These are phyloP conservation scores for Hippophae tibetana DNA, from an alignment of 306 rosid species.

Conservation along the genomic window DNA sequence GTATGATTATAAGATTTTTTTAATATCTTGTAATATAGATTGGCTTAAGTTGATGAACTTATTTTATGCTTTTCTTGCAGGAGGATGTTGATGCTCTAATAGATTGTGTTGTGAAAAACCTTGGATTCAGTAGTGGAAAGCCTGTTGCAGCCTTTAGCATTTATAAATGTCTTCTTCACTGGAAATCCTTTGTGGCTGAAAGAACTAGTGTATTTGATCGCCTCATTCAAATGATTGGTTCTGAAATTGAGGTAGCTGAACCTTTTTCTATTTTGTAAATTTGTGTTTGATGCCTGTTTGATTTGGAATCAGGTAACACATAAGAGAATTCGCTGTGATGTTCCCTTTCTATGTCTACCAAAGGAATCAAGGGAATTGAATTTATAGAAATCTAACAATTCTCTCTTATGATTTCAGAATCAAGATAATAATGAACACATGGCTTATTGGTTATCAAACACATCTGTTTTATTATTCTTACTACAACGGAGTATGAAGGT, in stretches of 20 bases:
- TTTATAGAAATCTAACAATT: neutral
- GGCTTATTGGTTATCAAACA: conserved; percentile 96
- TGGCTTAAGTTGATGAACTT: too few species aligned
- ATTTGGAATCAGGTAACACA: neutral
- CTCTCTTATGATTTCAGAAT: conserved; percentile 46
- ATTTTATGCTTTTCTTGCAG: conserved; percentile 32
- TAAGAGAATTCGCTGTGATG: neutral
- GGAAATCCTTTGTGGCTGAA: conserved; percentile 99
- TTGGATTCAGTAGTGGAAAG: conserved; percentile 85
- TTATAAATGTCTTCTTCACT: conserved; percentile 92
- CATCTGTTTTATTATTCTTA: conserved; percentile 79
- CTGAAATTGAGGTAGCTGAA: conserved; percentile 77
- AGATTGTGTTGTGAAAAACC: conserved; percentile 67
- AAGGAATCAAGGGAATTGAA: neutral
- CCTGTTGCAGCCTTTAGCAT: conserved; percentile 97
- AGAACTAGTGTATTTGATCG: conserved; percentile 99
- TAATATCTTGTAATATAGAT: too few species aligned
- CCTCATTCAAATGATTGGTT: conserved; percentile 98
- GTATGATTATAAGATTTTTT: too few species aligned
- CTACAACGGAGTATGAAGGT: conserved; percentile 83
- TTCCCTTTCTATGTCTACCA: neutral
- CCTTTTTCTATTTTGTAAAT: neutral
- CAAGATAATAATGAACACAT: conserved; percentile 91
- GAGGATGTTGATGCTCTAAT: conserved; percentile 92
- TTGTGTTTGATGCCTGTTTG: neutral